Base-by-base conservation (phyloP, 352 stramenopile species). In the Phytopythium oedochilum region DNA sequence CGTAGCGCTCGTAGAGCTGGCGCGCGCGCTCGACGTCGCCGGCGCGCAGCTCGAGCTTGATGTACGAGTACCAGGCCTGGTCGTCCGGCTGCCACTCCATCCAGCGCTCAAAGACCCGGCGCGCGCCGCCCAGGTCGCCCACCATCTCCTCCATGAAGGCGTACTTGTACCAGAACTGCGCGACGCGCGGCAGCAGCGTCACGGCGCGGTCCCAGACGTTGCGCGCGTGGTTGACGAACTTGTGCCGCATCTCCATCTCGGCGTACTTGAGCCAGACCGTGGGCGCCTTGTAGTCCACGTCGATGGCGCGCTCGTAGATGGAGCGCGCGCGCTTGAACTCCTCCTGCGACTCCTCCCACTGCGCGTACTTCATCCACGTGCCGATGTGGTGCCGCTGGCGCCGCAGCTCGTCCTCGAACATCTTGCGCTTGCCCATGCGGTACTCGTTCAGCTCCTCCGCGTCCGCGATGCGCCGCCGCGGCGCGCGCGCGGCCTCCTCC, bases 111-210 rank as follows among this genome's bases (percentile, higher is more conserved):
- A 99, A 99, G 4, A 99, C 86, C 1, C 86, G 82, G 6, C 97
- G 78, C 49, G 93, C 97, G 53, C 93, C 96, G 55, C 89, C 83
- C 20, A 98, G 70, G 60, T 99, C 97, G 53, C 96, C 94, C 45
- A 99, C 75, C 89, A 99, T 98, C 75, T 99, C 97, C 79, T 99
- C 97, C 92, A 99, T 98, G 73, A 99, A 99, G 34, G 95, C 94
- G 69, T 99, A 99, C 71, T 99, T 99, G 88, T 99, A 99, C 97
- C 97, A 99, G 50, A 99, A 94, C 81, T 98, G 96, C 55, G 98
- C 90, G 6, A 99, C 83, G 15, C 97, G 81, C 4, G 97, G 97
- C 34, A 99, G 76, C 22, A 99, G 59, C 59, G 95, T 96, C 5
- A 99, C 90, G 2, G 87, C 89, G 36, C 94, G 87, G 60, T 97